Evolutionary conservation across 768 basidiomycete genomes (phyloP).

Genomic region (Kwoniella sp.): DNA sequence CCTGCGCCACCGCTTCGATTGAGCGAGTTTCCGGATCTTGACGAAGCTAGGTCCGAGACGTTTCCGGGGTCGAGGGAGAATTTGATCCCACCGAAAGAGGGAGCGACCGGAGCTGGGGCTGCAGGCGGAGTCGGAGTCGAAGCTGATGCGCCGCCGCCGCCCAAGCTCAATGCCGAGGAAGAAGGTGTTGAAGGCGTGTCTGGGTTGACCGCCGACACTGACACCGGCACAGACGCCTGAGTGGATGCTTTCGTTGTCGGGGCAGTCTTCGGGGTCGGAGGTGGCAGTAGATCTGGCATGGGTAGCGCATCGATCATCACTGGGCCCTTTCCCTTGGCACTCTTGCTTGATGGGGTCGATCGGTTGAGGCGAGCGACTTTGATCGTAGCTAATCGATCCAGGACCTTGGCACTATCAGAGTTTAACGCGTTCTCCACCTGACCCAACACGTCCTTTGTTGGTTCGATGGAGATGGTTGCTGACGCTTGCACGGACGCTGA

Average conservation of each 20-base stretch:
- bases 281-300: constrained; percentile 12
- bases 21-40: not conserved
- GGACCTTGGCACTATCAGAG: not conserved
- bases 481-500: not conserved
- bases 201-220: not conserved
- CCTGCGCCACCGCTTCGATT: constrained; percentile 3
- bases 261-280: not conserved
- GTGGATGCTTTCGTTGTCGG: not conserved
- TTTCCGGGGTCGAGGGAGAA: constrained; percentile 24
- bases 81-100: constrained; percentile 20
- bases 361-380: constrained; percentile 11
- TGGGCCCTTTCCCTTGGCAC: not conserved
- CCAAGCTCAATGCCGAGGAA: not conserved
- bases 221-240: not conserved
- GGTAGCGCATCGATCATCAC: constrained; percentile 28
- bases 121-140: constrained; percentile 1
- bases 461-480: constrained; percentile 11
- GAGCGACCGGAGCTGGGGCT: not conserved
- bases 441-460: constrained; percentile 13
- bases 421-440: constrained; percentile 21
- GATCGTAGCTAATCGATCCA: constrained; percentile 6
- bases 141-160: not conserved
- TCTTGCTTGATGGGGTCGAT: not conserved
- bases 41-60: constrained; percentile 18
- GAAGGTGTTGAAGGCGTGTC: constrained; percentile 3